phyloP scores from a whole-genome alignment of 2,329 filamentous ascomycete species.

The Fusarium paranaense region DNA sequence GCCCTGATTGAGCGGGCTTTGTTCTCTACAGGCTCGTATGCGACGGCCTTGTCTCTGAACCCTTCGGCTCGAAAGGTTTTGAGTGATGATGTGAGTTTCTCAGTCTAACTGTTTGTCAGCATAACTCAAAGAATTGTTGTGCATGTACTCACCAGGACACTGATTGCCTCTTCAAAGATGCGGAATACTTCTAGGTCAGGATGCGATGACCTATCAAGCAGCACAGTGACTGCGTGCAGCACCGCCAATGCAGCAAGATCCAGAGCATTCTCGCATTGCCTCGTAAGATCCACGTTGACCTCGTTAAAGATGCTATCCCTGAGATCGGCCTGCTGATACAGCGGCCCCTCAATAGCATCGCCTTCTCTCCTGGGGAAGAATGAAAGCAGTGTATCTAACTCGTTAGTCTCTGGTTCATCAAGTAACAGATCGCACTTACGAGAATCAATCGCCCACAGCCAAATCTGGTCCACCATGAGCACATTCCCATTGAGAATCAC shows the following conservation, averaged over 20 bases:
- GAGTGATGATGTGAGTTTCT: slow-evolving; percentile 71
- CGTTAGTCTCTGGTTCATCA: background rate
- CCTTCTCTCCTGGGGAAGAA: slow-evolving; percentile 69
- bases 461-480: slow-evolving; percentile 76
- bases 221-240: slow-evolving; percentile 70
- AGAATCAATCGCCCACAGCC: slow-evolving; percentile 69
- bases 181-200: slow-evolving; percentile 72
- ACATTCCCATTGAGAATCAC: slow-evolving; percentile 65
- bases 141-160: slow-evolving; percentile 62
- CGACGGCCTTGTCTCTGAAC: slow-evolving; percentile 59
- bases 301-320: slow-evolving; percentile 74
- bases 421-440: slow-evolving; percentile 50
- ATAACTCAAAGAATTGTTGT: accelerated
- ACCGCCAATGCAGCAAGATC: slow-evolving; percentile 73
- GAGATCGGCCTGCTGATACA: slow-evolving; percentile 71
- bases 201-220: slow-evolving; percentile 70
- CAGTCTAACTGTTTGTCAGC: slow-evolving; percentile 57
- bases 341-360: slow-evolving; percentile 63
- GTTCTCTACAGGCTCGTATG: slow-evolving; percentile 55
- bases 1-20: slow-evolving; percentile 54
- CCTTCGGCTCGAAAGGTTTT: slow-evolving; percentile 71
- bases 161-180: slow-evolving; percentile 75
- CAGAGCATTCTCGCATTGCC: slow-evolving; percentile 70
- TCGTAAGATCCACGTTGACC: slow-evolving; percentile 72
- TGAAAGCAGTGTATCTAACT: slow-evolving; percentile 61